Conservation (phyloP, 208 protist species). For the Trypanosomatidae sp. region DNA sequence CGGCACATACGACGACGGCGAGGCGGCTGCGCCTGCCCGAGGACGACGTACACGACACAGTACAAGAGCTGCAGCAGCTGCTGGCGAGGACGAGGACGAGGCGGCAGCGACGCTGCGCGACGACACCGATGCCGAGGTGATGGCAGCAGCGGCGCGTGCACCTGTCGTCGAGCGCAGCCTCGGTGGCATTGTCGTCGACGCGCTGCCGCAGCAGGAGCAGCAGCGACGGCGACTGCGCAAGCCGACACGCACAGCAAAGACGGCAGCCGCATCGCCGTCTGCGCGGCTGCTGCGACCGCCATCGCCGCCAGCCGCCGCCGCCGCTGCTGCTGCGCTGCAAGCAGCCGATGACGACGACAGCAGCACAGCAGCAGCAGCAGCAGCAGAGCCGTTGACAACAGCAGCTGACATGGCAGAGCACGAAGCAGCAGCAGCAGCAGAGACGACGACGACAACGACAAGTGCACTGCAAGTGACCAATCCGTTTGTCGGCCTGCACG, state of each 20-base stretch:
- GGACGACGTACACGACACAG: too few species aligned
- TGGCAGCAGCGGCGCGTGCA: too few species aligned
- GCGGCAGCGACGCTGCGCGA: background rate
- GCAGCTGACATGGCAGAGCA: background rate
- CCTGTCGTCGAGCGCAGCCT: background rate
- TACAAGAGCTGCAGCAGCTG: too few species aligned
- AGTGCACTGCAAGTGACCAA: constrained; percentile 32
- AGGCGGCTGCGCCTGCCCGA: too few species aligned
- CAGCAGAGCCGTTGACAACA: background rate
- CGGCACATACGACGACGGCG: too few species aligned
- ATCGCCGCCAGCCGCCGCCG: too few species aligned
- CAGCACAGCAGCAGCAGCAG: background rate
- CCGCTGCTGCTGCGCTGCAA: background rate
- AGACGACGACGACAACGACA: constrained; percentile 4
- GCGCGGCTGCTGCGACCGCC: too few species aligned
- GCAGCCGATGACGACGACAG: background rate
- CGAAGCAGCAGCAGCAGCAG: background rate
- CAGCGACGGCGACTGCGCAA: background rate
- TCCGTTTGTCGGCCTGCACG: constrained; percentile 53
- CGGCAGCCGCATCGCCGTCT: too few species aligned
- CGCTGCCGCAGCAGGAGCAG: constrained; percentile 2
- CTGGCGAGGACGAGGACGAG: background rate
- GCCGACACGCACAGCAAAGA: background rate
- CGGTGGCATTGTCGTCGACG: background rate
- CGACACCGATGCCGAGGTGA: too few species aligned